phyloP scores from a whole-genome alignment of 1,139 yeast genomes.

The Entelexis paramagnoliae region DNA sequence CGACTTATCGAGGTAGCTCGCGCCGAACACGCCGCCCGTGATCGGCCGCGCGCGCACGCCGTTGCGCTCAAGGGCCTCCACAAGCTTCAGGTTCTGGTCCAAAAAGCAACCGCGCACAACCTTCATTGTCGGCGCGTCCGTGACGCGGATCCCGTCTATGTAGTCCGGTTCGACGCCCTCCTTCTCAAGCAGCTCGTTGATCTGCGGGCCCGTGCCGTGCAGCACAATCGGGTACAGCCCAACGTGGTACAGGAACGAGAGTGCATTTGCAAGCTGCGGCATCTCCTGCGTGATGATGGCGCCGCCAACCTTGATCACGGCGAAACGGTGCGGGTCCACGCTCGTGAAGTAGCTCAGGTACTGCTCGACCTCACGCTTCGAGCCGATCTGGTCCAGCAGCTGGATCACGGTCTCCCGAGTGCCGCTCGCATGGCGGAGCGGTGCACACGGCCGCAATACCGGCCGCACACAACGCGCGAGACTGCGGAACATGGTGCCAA shows the following conservation, averaged over 20 bases:
- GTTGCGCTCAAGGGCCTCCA: slow-evolving; percentile 88
- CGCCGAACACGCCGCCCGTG: slow-evolving; percentile 94
- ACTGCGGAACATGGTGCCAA: slow-evolving; percentile 8
- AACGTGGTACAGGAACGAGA: slow-evolving; percentile 92
- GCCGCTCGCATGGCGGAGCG: slow-evolving; percentile 8
- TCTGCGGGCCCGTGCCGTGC: slow-evolving; percentile 99
- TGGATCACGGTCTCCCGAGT: slow-evolving; percentile 67
- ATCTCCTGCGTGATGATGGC: slow-evolving; percentile 94
- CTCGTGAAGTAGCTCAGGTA: slow-evolving; percentile 92
- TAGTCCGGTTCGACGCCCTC: slow-evolving; percentile 95
- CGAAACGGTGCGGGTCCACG: slow-evolving; percentile 78
- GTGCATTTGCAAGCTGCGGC: slow-evolving; percentile 85
- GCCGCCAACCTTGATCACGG: slow-evolving; percentile 97
- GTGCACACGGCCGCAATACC: neutral
- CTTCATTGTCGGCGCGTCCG: slow-evolving; percentile 89
- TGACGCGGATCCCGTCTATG: slow-evolving; percentile 91
- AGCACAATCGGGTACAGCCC: slow-evolving; percentile 93
- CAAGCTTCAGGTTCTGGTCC: slow-evolving; percentile 87
- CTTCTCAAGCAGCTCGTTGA: slow-evolving; percentile 81
- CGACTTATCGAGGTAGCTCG: slow-evolving; percentile 80
- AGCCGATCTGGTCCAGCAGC: slow-evolving; percentile 85
- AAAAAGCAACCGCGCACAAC: slow-evolving; percentile 91
- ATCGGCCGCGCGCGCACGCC: slow-evolving; percentile 98
- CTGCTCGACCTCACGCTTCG: slow-evolving; percentile 95
- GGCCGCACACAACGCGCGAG: slow-evolving; percentile 8